Base-by-base conservation (phyloP, 2,329 filamentous ascomycete species). In the Aspergillus melleus region DNA sequence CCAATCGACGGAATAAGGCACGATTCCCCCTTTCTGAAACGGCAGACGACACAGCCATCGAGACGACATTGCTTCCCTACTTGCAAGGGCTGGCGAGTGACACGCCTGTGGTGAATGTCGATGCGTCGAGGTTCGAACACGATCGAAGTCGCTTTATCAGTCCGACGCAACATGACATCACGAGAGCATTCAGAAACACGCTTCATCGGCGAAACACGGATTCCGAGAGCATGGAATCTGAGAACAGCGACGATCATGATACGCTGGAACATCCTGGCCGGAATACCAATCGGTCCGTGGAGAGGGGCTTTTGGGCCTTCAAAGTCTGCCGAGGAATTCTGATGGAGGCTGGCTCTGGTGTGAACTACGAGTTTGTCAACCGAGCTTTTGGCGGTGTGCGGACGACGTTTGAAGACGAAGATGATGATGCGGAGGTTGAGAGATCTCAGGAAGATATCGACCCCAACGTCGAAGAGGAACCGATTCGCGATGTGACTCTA, bases 311-410 rank as follows among this genome's bases (percentile, higher is more conserved):
- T 66, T 90, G 87, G 87, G 84, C 80, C 4, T 75, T 84, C 57
- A 83, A 83, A 56, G 83, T 89, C 16, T 85, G 82, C 1, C 78
- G 86, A 57, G 84, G 86, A 0, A 65, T 89, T 2, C 69, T 90
- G 51, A 80, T 86, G 76, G 83, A 84, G 65, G 82, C 82, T 20
- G 81, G 79, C 0, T 81, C 81, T 61, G 81, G 79, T 2, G 77
- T 89, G 50, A 83, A 83, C 47, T 88, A 84, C 70, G 76, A 78
- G 16, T 82, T 82, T 62, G 82, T 87, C 20, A 86, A 87, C 67
- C 79, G 80, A 32, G 84, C 85, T 4, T 89, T 88, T 72, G 86
- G 86, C 32, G 87, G 86, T 0, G 70, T 83, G n/a, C 81, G 82
- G 6, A 76, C 79, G 12, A 72, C 75, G 1, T 66, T 82, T 46